These are phyloP conservation scores for Lactifluus hygrophoroides DNA, from an alignment of 768 basidiomycete genomes.

Conservation along the genomic window DNA sequence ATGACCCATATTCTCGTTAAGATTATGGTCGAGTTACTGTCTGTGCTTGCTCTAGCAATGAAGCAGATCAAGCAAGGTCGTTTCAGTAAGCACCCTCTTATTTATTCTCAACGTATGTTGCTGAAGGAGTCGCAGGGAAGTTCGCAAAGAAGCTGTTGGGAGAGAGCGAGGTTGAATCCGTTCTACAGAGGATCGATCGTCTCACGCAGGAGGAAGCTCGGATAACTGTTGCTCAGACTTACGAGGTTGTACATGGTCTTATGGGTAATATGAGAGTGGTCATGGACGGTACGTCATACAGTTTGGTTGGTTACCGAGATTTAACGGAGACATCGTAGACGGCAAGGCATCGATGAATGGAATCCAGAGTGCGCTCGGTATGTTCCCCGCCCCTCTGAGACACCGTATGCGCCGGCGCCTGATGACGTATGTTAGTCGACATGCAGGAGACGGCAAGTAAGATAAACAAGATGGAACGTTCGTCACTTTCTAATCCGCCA, in stretches of 20 bases:
- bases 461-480: slow-evolving; percentile 7
- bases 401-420: too few species aligned
- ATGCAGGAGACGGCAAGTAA: neutral
- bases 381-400: neutral
- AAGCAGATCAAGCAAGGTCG: slow-evolving; percentile 2
- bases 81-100: neutral
- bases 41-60: slow-evolving; percentile 1
- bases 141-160: slow-evolving; percentile 4
- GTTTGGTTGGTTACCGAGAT: neutral
- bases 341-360: neutral
- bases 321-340: neutral
- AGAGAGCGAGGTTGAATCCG: neutral
- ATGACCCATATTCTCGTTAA: neutral
- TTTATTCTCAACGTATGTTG: neutral
- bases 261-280: neutral
- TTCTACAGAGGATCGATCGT: neutral
- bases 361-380: neutral
- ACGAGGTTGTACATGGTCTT: neutral
- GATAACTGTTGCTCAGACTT: neutral
- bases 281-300: neutral
- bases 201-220: slow-evolving; percentile 2
- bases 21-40: neutral
- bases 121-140: neutral
- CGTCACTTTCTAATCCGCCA: neutral
- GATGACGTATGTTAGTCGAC: neutral